These are phyloP conservation scores for Gillenia trifoliata DNA, from an alignment of 306 rosid species.

Conservation along the genomic window DNA sequence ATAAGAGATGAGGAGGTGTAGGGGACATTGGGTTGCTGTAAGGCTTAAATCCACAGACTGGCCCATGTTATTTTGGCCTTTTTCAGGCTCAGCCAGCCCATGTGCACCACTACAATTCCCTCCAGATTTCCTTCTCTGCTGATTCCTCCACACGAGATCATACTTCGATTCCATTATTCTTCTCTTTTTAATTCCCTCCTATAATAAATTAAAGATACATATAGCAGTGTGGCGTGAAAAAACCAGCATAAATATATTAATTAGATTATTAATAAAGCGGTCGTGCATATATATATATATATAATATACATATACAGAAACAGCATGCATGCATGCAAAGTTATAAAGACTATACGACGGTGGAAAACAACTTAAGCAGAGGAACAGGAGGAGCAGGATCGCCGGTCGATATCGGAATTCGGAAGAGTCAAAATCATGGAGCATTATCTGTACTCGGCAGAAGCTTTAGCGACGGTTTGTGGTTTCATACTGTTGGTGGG, in stretches of 20 bases:
- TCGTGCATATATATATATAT: too few species aligned
- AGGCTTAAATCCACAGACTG: slow-evolving; percentile 31
- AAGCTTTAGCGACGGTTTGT: slow-evolving; percentile 62
- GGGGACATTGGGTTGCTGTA: not conserved
- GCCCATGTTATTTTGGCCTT: slow-evolving; percentile 35
- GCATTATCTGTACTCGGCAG: slow-evolving; percentile 44
- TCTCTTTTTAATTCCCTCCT: not conserved
- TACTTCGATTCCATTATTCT: not conserved
- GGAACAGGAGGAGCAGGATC: not conserved
- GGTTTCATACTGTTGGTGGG: slow-evolving; percentile 64
- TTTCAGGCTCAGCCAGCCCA: slow-evolving; percentile 27
- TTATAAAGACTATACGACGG: not conserved
- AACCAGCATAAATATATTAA: not conserved
- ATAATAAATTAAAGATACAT: not conserved
- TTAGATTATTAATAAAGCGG: too few species aligned
- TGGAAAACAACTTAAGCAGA: not conserved
- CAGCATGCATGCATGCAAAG: not conserved
- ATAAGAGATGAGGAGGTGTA: not conserved
- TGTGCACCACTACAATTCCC: slow-evolving; percentile 19
- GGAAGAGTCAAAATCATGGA: not conserved
- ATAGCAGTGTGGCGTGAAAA: not conserved
- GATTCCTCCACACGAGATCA: not conserved
- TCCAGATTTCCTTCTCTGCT: slow-evolving; percentile 3
- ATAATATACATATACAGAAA: too few species aligned
- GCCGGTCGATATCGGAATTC: not conserved